These are phyloP conservation scores for Apiospora kogelbergensis DNA, from an alignment of 2,329 filamentous ascomycete genomes.

Conservation along the genomic window DNA sequence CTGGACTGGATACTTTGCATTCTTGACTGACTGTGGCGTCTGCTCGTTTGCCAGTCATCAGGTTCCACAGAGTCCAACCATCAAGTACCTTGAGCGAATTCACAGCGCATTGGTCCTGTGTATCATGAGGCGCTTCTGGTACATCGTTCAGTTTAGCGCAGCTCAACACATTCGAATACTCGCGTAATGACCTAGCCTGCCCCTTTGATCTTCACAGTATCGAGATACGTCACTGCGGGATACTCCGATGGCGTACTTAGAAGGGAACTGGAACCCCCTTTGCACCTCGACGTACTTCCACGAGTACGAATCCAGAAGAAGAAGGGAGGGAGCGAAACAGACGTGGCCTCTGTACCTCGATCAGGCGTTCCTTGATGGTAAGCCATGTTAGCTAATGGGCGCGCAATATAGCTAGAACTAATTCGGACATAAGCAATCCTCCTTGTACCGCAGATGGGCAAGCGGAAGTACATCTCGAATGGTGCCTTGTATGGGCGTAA, in stretches of 20 bases:
- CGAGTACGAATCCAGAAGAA: slow-evolving; percentile 64
- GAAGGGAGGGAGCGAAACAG: slow-evolving; percentile 59
- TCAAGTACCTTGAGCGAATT: no score
- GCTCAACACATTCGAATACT: no score
- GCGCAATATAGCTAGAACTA: not conserved
- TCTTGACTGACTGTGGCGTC: no score
- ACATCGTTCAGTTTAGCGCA: no score
- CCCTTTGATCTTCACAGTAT: no score
- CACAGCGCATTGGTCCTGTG: no score
- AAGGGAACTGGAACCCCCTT: slow-evolving; percentile 53
- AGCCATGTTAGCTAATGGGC: slow-evolving; percentile 28
- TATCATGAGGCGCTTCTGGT: no score
- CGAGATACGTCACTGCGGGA: slow-evolving; percentile 31
- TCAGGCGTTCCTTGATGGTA: slow-evolving; percentile 67
- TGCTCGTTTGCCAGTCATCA: no score
- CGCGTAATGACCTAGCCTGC: no score
- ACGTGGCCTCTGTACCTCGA: slow-evolving; percentile 64
- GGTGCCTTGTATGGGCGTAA: slow-evolving; percentile 66
- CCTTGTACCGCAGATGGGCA: slow-evolving; percentile 64
- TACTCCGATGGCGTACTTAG: slow-evolving; percentile 30
- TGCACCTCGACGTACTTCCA: slow-evolving; percentile 63
- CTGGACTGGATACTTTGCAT: no score
- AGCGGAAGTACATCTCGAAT: slow-evolving; percentile 65
- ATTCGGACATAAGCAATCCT: not conserved
- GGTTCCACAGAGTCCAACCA: no score